A percentile compares a stretch with the other conserved stretches of the same genome.
phyloP scores from a whole-genome alignment of 805 yeast genomes.

The Limtongozyma cylindracea region DNA sequence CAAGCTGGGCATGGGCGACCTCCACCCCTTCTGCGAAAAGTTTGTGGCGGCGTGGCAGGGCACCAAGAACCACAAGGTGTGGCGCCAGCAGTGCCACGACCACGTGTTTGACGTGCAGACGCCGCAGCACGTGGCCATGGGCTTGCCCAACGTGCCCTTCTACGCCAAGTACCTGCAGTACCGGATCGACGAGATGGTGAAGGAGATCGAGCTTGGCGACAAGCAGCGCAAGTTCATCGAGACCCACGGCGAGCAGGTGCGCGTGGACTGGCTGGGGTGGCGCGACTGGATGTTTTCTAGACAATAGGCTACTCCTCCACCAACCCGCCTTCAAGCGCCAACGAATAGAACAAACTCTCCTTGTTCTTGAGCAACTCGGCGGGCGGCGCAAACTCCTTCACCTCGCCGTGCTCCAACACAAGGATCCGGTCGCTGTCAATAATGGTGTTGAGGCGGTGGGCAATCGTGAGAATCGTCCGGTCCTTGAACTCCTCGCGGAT shows the following conservation, averaged over 20 bases:
- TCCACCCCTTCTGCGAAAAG: conserved; percentile 7
- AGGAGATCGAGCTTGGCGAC: too few species aligned
- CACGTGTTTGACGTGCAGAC: conserved; percentile 16
- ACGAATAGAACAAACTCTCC: conserved; percentile 49
- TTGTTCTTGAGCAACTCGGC: conserved; percentile 34
- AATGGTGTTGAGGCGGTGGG: conserved; percentile 65
- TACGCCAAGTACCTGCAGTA: too few species aligned
- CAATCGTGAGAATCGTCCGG: conserved; percentile 63
- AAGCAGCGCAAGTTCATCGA: too few species aligned
- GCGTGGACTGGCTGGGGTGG: too few species aligned
- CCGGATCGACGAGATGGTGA: too few species aligned
- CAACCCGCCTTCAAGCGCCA: conserved; percentile 67
- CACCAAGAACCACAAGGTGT: conserved; percentile 12
- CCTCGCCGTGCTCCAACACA: conserved; percentile 51
- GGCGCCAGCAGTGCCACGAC: conserved; percentile 16
- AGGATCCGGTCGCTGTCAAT: conserved; percentile 60
- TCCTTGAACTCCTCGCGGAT: conserved; percentile 52
- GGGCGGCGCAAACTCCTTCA: conserved; percentile 60
- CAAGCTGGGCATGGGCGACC: conserved; percentile 1
- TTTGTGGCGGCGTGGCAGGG: conserved; percentile 10
- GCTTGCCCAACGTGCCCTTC: too few species aligned
- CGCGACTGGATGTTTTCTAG: background rate
- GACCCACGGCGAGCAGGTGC: too few species aligned
- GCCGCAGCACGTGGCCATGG: conserved; percentile 11
- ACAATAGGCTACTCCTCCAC: conserved; percentile 4